Percentiles rank a stretch among this genome's conserved stretches.
Evolutionary conservation across 768 basidiomycete species (phyloP).

Genomic region (Rickenella mellea): DNA sequence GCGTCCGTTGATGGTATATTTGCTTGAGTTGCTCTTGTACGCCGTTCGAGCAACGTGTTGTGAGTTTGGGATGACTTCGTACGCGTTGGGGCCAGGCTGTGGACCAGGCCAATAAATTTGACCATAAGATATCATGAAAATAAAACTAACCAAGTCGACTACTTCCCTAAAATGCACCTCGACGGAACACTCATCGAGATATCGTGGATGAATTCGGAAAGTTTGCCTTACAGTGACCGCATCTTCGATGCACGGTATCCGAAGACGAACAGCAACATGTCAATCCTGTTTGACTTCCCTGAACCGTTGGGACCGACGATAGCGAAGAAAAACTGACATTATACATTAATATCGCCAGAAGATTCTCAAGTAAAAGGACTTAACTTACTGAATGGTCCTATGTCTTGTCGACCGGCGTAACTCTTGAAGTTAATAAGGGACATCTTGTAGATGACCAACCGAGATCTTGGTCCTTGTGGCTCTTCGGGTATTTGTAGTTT

Average conservation of each 20-base stretch:
- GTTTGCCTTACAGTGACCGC: slow-evolving; percentile 93
- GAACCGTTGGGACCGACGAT: slow-evolving; percentile 98
- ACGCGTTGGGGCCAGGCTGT: slow-evolving; percentile 89
- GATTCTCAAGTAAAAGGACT: slow-evolving; percentile 7
- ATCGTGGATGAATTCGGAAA: slow-evolving; percentile 95
- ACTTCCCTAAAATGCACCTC: slow-evolving; percentile 97
- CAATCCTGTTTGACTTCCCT: slow-evolving; percentile 97
- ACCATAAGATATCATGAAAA: not conserved
- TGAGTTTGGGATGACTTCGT: slow-evolving; percentile 71
- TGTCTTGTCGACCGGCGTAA: slow-evolving; percentile 92
- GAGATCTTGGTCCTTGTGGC: slow-evolving; percentile 50
- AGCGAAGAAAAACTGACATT: slow-evolving; percentile 82
- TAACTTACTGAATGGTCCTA: slow-evolving; percentile 97
- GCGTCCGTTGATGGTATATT: slow-evolving; percentile 82
- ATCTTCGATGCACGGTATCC: slow-evolving; percentile 96
- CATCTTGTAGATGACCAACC: slow-evolving; percentile 91
- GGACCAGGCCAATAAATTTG: not conserved
- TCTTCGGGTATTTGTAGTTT: slow-evolving; percentile 39
- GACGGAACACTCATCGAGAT: slow-evolving; percentile 83
- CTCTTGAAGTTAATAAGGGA: slow-evolving; percentile 94
- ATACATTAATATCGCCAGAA: not conserved
- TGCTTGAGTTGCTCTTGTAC: slow-evolving; percentile 80
- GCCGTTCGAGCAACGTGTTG: slow-evolving; percentile 80
- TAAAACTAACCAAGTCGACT: slow-evolving; percentile 77
- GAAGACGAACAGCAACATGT: slow-evolving; percentile 94